Base-by-base conservation (phyloP, 805 yeast genomes). In the Hemisphaericaspora nanyangensis region DNA sequence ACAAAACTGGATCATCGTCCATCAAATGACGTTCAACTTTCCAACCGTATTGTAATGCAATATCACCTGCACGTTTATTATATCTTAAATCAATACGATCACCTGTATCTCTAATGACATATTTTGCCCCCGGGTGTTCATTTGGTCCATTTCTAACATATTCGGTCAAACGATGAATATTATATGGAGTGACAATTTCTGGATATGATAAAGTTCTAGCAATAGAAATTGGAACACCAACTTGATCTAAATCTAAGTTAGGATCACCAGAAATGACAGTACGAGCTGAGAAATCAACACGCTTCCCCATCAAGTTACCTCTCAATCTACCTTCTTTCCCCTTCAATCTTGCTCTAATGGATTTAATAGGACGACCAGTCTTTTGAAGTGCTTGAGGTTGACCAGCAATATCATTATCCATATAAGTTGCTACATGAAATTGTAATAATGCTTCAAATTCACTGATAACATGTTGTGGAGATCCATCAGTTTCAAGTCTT, bases 251-350 rank as follows among this genome's bases (percentile, higher is more conserved):
- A 52, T 93, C 98, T 54, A 93, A 74, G 58, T 93, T 93, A 32
- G 99, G 99, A 62, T 93, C 99, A 76, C 98, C 98, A 7, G 99
- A 90, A 73, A 93, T 93, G 56, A 93, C 99, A 2, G 99, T 90
- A 72, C 99, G 88, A 7, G 99, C 99, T 29, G 98, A 91, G 59
- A 89, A 93, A 64, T 93, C 97, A 43, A 93, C 99, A 77, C 99
- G 93, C 76, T 93, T 93, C 65, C 99, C 99, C 99, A 93, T 93
- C 56, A 93, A 72, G 58, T 93, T 93, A 59, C 98, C 98, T 77
- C 99, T 83, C 47, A 93, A 80, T 72, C 99, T 90, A 45, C 99
- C 99, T 71, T 93, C 99, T 56, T 93, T 93, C 72, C 99, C 99
- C 83, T 93, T 93, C 54, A 93, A 76, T 72, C 99, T 90, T n/a